Percentiles rank a stretch among this genome's conserved stretches.
phyloP scores from a whole-genome alignment of 2,329 filamentous ascomycete genomes.

The Cladobotryum protrusum region DNA sequence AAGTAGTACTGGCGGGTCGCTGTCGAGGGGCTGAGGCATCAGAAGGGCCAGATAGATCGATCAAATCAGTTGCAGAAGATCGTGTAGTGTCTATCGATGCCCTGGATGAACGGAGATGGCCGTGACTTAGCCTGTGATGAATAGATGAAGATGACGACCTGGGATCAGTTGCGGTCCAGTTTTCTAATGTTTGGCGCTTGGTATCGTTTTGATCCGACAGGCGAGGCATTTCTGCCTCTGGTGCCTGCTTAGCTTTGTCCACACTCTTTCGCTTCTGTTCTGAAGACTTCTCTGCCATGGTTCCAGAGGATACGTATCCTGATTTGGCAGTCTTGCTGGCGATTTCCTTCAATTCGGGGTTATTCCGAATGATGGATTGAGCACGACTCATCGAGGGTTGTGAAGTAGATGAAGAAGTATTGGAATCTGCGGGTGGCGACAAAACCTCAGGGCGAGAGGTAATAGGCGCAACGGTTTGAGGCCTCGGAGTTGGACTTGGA shows the following conservation, averaged over 20 bases:
- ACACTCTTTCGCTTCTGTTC: slow-evolving; percentile 1
- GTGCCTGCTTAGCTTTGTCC: slow-evolving; percentile 3
- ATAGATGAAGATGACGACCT: slow-evolving; percentile 8
- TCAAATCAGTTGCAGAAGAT: slow-evolving; percentile 14
- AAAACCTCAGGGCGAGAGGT: slow-evolving; percentile 7
- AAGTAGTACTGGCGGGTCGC: slow-evolving; percentile 74
- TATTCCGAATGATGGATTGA: slow-evolving; percentile 57
- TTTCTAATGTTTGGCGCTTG: not conserved
- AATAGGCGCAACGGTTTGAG: slow-evolving; percentile 26
- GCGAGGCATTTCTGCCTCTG: slow-evolving; percentile 2
- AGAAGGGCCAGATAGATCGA: slow-evolving; percentile 17
- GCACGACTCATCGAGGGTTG: slow-evolving; percentile 51
- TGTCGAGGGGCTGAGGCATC: slow-evolving; percentile 42
- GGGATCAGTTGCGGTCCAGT: slow-evolving; percentile 4
- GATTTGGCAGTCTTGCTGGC: slow-evolving; percentile 36
- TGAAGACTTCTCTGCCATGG: slow-evolving; percentile 25
- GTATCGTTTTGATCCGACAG: slow-evolving; percentile 1
- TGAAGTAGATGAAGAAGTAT: slow-evolving; percentile 31
- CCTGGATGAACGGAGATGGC: slow-evolving; percentile 6
- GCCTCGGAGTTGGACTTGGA: slow-evolving; percentile 18
- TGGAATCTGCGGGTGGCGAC: slow-evolving; percentile 21
- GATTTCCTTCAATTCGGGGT: slow-evolving; percentile 55
- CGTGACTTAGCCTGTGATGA: slow-evolving; percentile 19
- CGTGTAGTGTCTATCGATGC: slow-evolving; percentile 18
- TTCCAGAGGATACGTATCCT: slow-evolving; percentile 56